phyloP scores from a whole-genome alignment of 371 early-diverging fungal genomes.

The Haplosporangium sp. region DNA sequence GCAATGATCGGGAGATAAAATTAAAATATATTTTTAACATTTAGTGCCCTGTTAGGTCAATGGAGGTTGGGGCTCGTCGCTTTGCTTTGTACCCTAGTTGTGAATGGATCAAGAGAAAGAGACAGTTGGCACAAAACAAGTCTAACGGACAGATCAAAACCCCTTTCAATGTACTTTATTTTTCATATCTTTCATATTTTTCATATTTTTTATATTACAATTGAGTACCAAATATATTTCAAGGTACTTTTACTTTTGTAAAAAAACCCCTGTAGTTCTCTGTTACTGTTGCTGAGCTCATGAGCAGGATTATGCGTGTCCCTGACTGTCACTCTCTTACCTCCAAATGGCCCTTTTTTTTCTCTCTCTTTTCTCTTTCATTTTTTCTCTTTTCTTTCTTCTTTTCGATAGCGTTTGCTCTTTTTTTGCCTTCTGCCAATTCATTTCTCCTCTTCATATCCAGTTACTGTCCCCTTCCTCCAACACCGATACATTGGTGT shows the following conservation, averaged over 20 bases:
- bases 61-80: too few relatives aligned
- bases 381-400: neutral
- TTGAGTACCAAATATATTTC: too few relatives aligned
- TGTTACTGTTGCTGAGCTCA: neutral
- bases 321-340: neutral
- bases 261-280: too few relatives aligned
- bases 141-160: too few relatives aligned
- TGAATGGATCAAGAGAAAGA: too few relatives aligned
- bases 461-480: constrained; percentile 1
- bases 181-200: too few relatives aligned
- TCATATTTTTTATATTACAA: too few relatives aligned
- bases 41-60: too few relatives aligned
- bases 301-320: neutral
- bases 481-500: constrained; percentile 39
- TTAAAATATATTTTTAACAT: neutral
- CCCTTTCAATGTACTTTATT: too few relatives aligned
- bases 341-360: neutral
- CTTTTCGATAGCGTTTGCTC: neutral
- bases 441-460: neutral
- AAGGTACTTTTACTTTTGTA: too few relatives aligned
- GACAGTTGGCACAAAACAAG: too few relatives aligned
- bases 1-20: neutral
- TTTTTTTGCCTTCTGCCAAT: constrained; percentile 1
- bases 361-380: neutral
- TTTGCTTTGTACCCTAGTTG: too few relatives aligned